phyloP scores from a whole-genome alignment of 768 basidiomycete species.

The Gyrodon lividus region DNA sequence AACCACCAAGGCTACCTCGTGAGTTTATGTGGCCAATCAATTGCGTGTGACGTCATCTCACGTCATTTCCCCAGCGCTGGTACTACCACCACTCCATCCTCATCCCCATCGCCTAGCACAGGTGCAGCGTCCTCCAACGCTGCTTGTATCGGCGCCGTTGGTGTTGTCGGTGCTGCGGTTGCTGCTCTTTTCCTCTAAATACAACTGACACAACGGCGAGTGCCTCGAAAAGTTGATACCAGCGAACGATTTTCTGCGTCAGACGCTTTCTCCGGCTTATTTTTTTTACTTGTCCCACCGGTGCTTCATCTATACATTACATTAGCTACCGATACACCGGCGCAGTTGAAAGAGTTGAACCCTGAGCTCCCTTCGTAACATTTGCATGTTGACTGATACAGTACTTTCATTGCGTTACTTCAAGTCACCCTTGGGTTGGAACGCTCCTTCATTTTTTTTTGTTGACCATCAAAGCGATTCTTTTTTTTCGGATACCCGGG shows the following conservation, averaged over 20 bases:
- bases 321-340: conserved; percentile 3
- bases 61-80: background rate
- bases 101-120: conserved; percentile 30
- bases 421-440: background rate
- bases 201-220: background rate
- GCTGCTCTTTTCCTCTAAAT: conserved; percentile 41
- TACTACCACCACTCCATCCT: conserved; percentile 16
- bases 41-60: conserved; percentile 11
- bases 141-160: conserved; percentile 45
- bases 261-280: conserved; percentile 18
- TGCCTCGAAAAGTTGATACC: conserved; percentile 20
- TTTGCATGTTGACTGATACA: background rate
- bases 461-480: conserved; percentile 1
- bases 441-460: conserved; percentile 3
- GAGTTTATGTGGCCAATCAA: conserved; percentile 7
- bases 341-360: conserved; percentile 1
- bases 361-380: conserved; percentile 3
- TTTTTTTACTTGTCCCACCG: background rate
- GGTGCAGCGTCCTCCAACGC: conserved; percentile 42
- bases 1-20: conserved; percentile 12
- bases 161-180: conserved; percentile 32
- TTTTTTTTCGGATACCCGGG: conserved; percentile 15
- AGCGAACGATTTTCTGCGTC: conserved; percentile 11
- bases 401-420: background rate
- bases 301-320: conserved; percentile 20